These are phyloP conservation scores for Candida succiphila DNA, from an alignment of 805 yeast genomes.

Conservation along the genomic window DNA sequence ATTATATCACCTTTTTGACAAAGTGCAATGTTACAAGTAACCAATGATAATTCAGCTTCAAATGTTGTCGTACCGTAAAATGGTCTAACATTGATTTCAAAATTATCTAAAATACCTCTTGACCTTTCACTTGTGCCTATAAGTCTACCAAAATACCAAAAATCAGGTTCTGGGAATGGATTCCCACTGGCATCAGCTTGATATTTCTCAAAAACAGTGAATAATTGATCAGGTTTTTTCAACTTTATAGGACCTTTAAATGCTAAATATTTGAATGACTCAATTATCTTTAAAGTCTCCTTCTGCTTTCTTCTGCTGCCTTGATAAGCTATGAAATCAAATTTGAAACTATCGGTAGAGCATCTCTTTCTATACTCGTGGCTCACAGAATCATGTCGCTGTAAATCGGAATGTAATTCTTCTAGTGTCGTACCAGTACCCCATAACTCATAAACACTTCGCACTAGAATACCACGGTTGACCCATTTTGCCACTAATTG, in stretches of 20 bases:
- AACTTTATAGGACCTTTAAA: slow-evolving; percentile 71
- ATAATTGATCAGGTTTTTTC: slow-evolving; percentile 65
- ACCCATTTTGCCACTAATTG: slow-evolving; percentile 52
- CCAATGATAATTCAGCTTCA: slow-evolving; percentile 85
- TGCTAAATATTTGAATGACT: slow-evolving; percentile 58
- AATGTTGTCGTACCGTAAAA: slow-evolving; percentile 95
- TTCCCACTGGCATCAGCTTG: slow-evolving; percentile 17
- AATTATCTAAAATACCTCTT: slow-evolving; percentile 58
- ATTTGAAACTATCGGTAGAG: slow-evolving; percentile 53
- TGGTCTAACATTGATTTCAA: slow-evolving; percentile 72
- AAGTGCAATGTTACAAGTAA: slow-evolving; percentile 81
- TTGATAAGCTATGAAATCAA: slow-evolving; percentile 70
- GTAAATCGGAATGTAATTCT: slow-evolving; percentile 45
- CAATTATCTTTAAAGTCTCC: slow-evolving; percentile 52
- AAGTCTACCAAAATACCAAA: slow-evolving; percentile 68
- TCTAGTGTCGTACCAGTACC: slow-evolving; percentile 54
- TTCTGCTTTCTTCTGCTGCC: slow-evolving; percentile 33
- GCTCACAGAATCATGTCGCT: slow-evolving; percentile 17
- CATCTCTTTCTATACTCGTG: slow-evolving; percentile 21
- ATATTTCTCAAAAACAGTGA: slow-evolving; percentile 71
- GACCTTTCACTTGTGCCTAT: slow-evolving; percentile 52
- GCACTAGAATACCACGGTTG: slow-evolving; percentile 56
- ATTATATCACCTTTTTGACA: slow-evolving; percentile 54
- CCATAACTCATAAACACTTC: slow-evolving; percentile 79
- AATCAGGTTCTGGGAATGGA: slow-evolving; percentile 41